Evolutionary conservation across 805 yeast genomes (phyloP).

Genomic region (Saccharomycopsis oosterbeekiorum): DNA sequence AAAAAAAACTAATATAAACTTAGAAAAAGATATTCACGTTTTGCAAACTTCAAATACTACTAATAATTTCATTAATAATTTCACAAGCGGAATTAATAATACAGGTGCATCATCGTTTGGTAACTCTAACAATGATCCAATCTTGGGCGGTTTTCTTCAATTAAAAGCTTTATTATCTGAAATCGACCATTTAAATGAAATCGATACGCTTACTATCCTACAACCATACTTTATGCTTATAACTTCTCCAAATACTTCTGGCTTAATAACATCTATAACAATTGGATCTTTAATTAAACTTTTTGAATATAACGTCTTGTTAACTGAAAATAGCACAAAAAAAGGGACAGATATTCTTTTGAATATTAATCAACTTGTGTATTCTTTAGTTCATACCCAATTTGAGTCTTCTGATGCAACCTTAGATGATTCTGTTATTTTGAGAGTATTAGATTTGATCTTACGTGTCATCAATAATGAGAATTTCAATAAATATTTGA

Average conservation of each 20-base stretch:
- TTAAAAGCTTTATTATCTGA: constrained; percentile 62
- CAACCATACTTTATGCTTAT: constrained; percentile 83
- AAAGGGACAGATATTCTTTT: not conserved
- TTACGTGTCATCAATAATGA: constrained; percentile 45
- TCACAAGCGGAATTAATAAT: constrained; percentile 24
- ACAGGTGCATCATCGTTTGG: constrained; percentile 14
- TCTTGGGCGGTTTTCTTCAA: constrained; percentile 71
- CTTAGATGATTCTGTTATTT: constrained; percentile 82
- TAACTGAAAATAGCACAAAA: not conserved
- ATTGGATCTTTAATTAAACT: constrained; percentile 67
- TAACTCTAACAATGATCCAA: constrained; percentile 41
- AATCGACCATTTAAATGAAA: constrained; percentile 37
- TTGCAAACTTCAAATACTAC: not conserved
- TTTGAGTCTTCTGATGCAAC: constrained; percentile 92
- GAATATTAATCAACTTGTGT: constrained; percentile 30
- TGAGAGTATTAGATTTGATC: constrained; percentile 70
- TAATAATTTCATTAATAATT: constrained; percentile 1
- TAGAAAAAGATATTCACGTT: not conserved
- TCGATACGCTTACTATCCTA: constrained; percentile 64
- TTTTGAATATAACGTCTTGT: constrained; percentile 55
- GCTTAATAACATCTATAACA: constrained; percentile 75
- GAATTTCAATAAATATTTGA: constrained; percentile 46
- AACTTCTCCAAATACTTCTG: constrained; percentile 77
- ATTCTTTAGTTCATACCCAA: constrained; percentile 81
- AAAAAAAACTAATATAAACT: not conserved